phyloP scores from a whole-genome alignment of 2,329 filamentous ascomycete genomes.

The Fusarium sp. region DNA sequence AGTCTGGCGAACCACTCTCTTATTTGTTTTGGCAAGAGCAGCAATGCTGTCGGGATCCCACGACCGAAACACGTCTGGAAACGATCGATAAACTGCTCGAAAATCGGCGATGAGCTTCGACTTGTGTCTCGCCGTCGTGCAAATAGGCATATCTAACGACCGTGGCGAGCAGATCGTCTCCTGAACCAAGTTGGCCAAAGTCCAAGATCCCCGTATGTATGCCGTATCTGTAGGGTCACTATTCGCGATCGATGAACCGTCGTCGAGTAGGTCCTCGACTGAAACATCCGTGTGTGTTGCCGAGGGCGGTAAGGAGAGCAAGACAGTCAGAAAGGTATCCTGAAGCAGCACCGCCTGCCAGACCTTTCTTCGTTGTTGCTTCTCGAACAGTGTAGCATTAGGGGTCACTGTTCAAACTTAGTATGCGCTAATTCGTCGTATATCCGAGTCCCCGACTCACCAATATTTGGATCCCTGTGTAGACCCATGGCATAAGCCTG shows the following conservation, averaged over 20 bases:
- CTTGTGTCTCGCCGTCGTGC: conserved; percentile 73
- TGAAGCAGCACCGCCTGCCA: conserved; percentile 85
- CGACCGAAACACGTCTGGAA: conserved; percentile 74
- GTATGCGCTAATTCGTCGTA: conserved; percentile 21
- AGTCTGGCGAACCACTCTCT: conserved; percentile 75
- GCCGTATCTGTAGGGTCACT: conserved; percentile 72
- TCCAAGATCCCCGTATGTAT: conserved; percentile 81
- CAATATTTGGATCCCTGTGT: conserved; percentile 80
- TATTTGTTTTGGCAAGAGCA: conserved; percentile 65
- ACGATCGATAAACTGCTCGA: conserved; percentile 74
- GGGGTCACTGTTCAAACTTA: conserved; percentile 61
- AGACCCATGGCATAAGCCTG: conserved; percentile 85
- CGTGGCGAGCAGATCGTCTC: conserved; percentile 78
- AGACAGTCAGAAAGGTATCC: conserved; percentile 82
- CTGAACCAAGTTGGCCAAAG: conserved; percentile 79
- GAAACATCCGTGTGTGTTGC: conserved; percentile 82
- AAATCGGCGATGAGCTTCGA: conserved; percentile 75
- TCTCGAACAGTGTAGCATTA: conserved; percentile 73
- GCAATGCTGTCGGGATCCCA: conserved; percentile 70
- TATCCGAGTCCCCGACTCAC: conserved; percentile 46
- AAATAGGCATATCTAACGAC: conserved; percentile 77
- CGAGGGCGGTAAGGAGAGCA: conserved; percentile 79
- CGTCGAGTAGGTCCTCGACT: conserved; percentile 76
- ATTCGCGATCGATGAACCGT: conserved; percentile 64
- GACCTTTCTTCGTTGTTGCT: conserved; percentile 79